Evolutionary conservation across 768 basidiomycete species (phyloP).

Genomic region (Phylloporus rhodoxanthus): DNA sequence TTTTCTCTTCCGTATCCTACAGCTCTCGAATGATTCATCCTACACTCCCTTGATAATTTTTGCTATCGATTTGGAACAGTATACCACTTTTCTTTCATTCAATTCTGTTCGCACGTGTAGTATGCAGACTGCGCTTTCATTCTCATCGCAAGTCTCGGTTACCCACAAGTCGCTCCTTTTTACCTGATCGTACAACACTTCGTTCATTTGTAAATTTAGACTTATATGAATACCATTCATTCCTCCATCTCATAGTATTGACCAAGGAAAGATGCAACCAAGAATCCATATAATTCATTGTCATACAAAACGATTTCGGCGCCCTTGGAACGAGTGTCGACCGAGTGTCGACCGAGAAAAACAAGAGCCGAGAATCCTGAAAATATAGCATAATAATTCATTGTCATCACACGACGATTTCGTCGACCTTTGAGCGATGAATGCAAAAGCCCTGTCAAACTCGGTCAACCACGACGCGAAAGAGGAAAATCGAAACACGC

Average conservation of each 20-base stretch:
- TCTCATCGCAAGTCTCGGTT: background rate
- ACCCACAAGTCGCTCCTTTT: slow-evolving; percentile 16
- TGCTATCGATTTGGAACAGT: slow-evolving; percentile 17
- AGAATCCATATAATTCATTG: too few relatives aligned
- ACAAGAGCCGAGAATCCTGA: background rate
- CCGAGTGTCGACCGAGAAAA: too few relatives aligned
- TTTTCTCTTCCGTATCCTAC: slow-evolving; percentile 6
- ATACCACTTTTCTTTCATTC: slow-evolving; percentile 13
- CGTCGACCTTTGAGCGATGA: slow-evolving; percentile 63
- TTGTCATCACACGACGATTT: slow-evolving; percentile 35
- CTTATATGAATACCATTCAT: slow-evolving; percentile 15
- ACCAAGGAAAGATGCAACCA: too few relatives aligned
- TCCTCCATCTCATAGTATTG: too few relatives aligned
- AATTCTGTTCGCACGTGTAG: slow-evolving; percentile 19
- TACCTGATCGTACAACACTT: slow-evolving; percentile 17
- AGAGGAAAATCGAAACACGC: background rate
- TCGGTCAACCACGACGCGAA: slow-evolving; percentile 22
- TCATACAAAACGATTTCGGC: too few relatives aligned
- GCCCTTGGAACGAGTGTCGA: too few relatives aligned
- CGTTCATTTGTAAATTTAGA: slow-evolving; percentile 20
- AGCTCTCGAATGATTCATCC: slow-evolving; percentile 19
- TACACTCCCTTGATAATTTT: slow-evolving; percentile 32
- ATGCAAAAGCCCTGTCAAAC: slow-evolving; percentile 54
- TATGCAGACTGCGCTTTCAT: slow-evolving; percentile 27
- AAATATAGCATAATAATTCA: background rate